phyloP scores from a whole-genome alignment of 495 filamentous ascomycete species.

The Penicillium paxilli region DNA sequence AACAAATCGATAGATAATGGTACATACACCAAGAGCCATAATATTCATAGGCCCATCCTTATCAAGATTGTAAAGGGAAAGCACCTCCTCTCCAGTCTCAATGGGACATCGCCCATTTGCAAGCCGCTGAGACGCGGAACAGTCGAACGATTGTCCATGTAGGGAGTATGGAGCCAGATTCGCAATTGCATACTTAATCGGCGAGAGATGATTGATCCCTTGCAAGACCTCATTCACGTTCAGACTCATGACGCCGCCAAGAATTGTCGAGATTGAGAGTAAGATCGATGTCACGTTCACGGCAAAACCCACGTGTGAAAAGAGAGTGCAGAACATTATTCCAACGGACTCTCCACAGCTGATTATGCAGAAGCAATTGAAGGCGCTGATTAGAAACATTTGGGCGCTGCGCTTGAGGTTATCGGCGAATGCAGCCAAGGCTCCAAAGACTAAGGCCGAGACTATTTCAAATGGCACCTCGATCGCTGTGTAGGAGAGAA shows the following conservation, averaged over 20 bases:
- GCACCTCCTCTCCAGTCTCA: slow-evolving; percentile 59
- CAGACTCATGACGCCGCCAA: slow-evolving; percentile 68
- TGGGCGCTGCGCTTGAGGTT: slow-evolving; percentile 59
- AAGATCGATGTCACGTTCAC: slow-evolving; percentile 66
- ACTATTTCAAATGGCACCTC: slow-evolving; percentile 71
- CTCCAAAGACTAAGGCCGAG: slow-evolving; percentile 61
- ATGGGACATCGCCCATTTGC: slow-evolving; percentile 60
- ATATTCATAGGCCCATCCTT: slow-evolving; percentile 57
- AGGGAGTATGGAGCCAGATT: slow-evolving; percentile 63
- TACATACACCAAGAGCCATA: slow-evolving; percentile 56
- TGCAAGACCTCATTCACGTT: slow-evolving; percentile 64
- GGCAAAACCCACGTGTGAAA: slow-evolving; percentile 72
- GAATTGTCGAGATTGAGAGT: slow-evolving; percentile 63
- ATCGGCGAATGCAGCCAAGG: slow-evolving; percentile 58
- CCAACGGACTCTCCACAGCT: slow-evolving; percentile 73
- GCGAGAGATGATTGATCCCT: slow-evolving; percentile 67
- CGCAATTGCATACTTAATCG: slow-evolving; percentile 64
- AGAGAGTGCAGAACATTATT: slow-evolving; percentile 77
- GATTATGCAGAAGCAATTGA: slow-evolving; percentile 71
- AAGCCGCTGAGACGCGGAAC: slow-evolving; percentile 53
- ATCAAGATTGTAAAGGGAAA: slow-evolving; percentile 63
- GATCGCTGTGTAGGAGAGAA: slow-evolving; percentile 62
- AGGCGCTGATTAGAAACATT: slow-evolving; percentile 65
- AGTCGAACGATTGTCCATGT: slow-evolving; percentile 56
- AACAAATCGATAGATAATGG: slow-evolving; percentile 62